Conservation (phyloP, 352 stramenopile species). For the Pythium apleroticum region DNA sequence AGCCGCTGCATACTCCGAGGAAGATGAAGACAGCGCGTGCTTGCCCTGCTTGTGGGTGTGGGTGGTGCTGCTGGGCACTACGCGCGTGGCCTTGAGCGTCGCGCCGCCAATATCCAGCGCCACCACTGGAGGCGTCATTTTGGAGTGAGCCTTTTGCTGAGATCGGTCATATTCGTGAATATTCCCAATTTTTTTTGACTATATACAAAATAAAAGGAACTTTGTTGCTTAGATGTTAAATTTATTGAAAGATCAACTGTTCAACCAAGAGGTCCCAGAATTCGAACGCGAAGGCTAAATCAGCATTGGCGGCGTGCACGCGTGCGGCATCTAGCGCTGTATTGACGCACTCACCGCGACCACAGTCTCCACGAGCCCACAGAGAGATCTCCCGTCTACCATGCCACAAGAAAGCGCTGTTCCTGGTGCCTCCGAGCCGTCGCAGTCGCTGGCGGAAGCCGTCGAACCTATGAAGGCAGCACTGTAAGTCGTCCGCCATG, state of each 20-base stretch:
- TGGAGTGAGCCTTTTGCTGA: background rate
- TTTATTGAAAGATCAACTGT: background rate
- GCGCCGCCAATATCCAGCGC: slow-evolving; percentile 59
- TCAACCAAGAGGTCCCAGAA: slow-evolving; percentile 1
- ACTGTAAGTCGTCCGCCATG: background rate
- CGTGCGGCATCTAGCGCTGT: background rate
- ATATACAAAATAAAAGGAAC: background rate
- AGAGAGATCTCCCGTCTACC: too few relatives aligned
- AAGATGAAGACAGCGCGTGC: background rate
- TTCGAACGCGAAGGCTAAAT: background rate
- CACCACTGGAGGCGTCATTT: slow-evolving; percentile 29
- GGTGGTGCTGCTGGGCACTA: slow-evolving; percentile 10
- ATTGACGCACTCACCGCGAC: background rate
- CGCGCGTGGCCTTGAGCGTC: slow-evolving; percentile 62
- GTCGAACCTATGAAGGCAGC: background rate
- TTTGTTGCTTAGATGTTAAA: background rate
- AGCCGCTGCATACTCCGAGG: background rate
- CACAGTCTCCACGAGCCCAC: background rate
- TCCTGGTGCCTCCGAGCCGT: background rate
- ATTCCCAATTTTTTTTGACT: background rate
- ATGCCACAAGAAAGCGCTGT: background rate
- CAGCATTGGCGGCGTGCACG: background rate
- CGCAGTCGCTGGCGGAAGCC: background rate
- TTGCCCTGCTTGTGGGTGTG: slow-evolving; percentile 12
- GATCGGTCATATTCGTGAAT: background rate